Base-by-base conservation (phyloP, 1,284 basidiomycete genomes). In the Schizophyllum commune region DNA sequence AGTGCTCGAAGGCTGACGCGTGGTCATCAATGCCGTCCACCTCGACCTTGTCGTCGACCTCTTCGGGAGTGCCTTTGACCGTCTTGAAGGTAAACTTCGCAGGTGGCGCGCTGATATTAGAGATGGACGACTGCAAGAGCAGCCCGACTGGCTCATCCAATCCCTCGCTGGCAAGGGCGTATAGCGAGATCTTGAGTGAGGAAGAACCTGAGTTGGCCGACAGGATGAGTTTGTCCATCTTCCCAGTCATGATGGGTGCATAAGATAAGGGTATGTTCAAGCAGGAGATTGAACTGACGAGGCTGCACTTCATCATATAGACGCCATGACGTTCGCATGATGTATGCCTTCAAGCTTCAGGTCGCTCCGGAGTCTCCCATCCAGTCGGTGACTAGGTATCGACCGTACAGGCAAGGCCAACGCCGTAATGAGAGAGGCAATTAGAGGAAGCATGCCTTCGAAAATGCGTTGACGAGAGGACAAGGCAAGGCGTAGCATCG, bases 171-270 rank as follows among this genome's bases (percentile, higher is more conserved):
- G 56, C 59, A 22, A 73, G 69, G 60, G 70, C 65, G 68, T 81
- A 91, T 55, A 91, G 79, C 21, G 86, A 85, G 60, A 89, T 84
- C 75, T 91, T 92, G 74, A 92, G 83, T 7, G 86, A 89, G 3
- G 87, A 89, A 0, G 87, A 89, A 47, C 90, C 90, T 5, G 88
- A 81, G 66, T 91, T 91, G 61, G 84, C 76, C 7, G 86, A 76
- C 22, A 89, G 82, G 59, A 88, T 78, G 34, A 75, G 68, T 27
- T 56, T 22, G 39, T 47, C 39, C 3, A 17, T 22, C 34, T 55
- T 13, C 11, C 27, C 13, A 22, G 54, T 13, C 54, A 55, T 55
- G 39, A 47, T 47, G 39, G 13, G 54, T 13, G 27, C 9, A 32
- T 13, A 55, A 32, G 11, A 20, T 52, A 52, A n/a, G 52, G 17